Base-by-base conservation (phyloP, 441 rosid species). In the Caryocar brasiliense region DNA sequence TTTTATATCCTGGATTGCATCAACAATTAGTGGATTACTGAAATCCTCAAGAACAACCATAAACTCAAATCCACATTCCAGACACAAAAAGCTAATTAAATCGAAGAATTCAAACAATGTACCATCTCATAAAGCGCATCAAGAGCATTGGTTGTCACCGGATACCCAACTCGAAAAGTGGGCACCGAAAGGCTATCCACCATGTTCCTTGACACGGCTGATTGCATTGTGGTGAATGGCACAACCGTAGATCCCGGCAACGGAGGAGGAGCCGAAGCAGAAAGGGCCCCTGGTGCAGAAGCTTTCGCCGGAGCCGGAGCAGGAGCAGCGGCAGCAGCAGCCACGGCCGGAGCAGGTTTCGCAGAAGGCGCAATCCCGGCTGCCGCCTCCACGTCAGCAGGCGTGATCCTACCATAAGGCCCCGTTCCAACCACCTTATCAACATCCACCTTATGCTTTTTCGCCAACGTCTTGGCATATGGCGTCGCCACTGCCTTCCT, bases 101-200 rank as follows among this genome's bases (percentile, higher is more conserved):
- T 46, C 51, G 41, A 45, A 34, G 19, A 23, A 23, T 18, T 24
- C 22, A 18, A 18, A 42, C 24, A 54, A 34, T 37, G 12, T 21
- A 82, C 95, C 91, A 79, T 92, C 73, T 66, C 78, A 53, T 92
- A 88, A 1, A 92, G 66, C n/a, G 83, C 85, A 62, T 92, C 95
- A n/a, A 92, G 87, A 7, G 90, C 97, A 72, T 85, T 86, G 0
- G 95, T 83, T 0, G 66, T 57, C 45, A 85, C 70, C 0, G 97
- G 92, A 65, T 85, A 92, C 39, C 95, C 97, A 46, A 92, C 99
- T 30, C 99, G 79, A 51, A 92, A 92, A 15, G 92, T 76, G 3
- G 97, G 95, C 35, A 92, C 95, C 0, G 82, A 69, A 61, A 88
- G 95, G 59, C 97, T 86, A 52, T 79, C 85, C 51, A 80, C 26